Base-by-base conservation (phyloP, 2,329 filamentous ascomycete genomes). In the Tolypocladium nubicola region DNA sequence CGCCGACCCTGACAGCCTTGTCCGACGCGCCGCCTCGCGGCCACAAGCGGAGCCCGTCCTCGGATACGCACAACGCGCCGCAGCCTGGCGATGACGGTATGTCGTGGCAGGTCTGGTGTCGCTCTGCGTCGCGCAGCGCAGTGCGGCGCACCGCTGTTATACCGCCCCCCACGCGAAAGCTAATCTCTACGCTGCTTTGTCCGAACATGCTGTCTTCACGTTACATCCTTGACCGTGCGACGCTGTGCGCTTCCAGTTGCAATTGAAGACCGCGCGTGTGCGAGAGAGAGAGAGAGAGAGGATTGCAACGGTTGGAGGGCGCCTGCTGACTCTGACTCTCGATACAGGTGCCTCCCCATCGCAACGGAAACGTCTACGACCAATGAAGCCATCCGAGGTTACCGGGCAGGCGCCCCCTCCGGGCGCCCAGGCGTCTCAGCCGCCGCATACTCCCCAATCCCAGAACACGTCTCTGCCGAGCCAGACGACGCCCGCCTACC, bases 21-120 rank as follows among this genome's bases (percentile, higher is more conserved):
- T 76, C 74, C 71, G 74, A 74, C 65, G 76, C 72, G 78, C 76
- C 70, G 73, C 67, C 85, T 63, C 85, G 89, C 71, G 88, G 88
- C 65, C 76, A 86, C 66, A 95, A 95, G 78, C 83, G 90, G 72
- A 88, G 84, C 78, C 86, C 88, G 63, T 92, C 90, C 63, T 87
- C 88, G 66, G 83, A 88, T 66, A 75, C 71, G 59, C 83, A 85
- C 74, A 79, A 78, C 71, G 81, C 62, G 60, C 61, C 63, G 59
- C 65, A 66, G 61, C 63, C 83, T 70, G 85, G 84, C 77, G 82
- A 88, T 76, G 84, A 88, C 80, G 85, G 89, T 91, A 87, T 76
- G 87, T 86, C 67, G 68, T 71, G 68, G 64, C 64, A 57, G 62
- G 61, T 62, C 59, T 68, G 65, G 61, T 65, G 57, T 61, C 59